Conservation (phyloP, 192 early-diverging fungal species). For the Umbelopsis sp. region DNA sequence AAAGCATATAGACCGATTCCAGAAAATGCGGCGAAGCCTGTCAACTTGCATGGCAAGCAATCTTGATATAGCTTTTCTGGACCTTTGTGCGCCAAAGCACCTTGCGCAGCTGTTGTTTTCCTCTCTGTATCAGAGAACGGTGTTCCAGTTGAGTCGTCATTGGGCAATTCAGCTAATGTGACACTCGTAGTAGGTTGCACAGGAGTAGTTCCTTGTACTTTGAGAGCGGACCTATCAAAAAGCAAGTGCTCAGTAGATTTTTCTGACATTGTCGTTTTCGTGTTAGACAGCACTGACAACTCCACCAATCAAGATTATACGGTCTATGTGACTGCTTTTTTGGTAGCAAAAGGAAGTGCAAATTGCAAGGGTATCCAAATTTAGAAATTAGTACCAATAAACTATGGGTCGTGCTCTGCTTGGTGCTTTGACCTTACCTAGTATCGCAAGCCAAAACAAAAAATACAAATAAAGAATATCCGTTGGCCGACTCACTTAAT, state of each 20-base stretch:
- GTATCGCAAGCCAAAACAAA: too few relatives aligned
- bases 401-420: too few relatives aligned
- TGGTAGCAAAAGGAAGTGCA: too few relatives aligned
- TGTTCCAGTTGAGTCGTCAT: not conserved
- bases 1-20: conserved; percentile 38
- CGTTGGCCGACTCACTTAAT: too few relatives aligned
- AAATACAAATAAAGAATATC: too few relatives aligned
- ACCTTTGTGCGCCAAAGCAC: not conserved
- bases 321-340: too few relatives aligned
- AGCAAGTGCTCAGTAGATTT: not conserved
- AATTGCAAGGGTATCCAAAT: too few relatives aligned
- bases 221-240: not conserved
- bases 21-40: conserved; percentile 34
- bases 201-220: not conserved
- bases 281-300: not conserved
- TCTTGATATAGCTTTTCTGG: conserved; percentile 29
- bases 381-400: too few relatives aligned
- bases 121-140: not conserved
- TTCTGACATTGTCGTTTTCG: not conserved
- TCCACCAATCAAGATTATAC: too few relatives aligned
- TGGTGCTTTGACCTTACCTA: too few relatives aligned
- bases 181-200: not conserved
- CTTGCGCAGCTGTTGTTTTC: not conserved
- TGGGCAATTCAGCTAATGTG: not conserved
- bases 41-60: conserved; percentile 42